These are phyloP conservation scores for Mitosporidium daphniae DNA, from an alignment of 371 early-diverging fungal genomes.

Conservation along the genomic window DNA sequence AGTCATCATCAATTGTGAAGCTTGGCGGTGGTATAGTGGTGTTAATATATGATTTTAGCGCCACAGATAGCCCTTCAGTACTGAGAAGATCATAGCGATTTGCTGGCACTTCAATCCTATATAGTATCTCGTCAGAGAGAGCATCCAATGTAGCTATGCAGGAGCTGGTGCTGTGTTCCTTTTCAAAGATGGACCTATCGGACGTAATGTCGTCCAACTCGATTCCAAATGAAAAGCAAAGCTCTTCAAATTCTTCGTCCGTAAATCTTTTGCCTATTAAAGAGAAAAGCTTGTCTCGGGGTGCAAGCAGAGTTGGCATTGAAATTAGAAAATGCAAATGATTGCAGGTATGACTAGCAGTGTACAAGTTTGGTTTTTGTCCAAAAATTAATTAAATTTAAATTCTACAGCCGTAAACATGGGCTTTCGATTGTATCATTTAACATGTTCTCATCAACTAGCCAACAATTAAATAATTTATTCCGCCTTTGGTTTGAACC, in stretches of 20 bases:
- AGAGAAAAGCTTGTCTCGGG: background rate
- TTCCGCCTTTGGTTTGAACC: too few relatives aligned
- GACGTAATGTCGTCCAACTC: conserved; percentile 74
- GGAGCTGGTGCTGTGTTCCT: background rate
- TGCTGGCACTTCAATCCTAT: conserved; percentile 95
- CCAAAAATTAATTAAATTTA: too few relatives aligned
- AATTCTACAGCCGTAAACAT: too few relatives aligned
- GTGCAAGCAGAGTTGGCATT: conserved; percentile 1
- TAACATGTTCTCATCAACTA: too few relatives aligned
- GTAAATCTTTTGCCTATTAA: conserved; percentile 3
- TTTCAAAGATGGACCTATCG: conserved; percentile 9
- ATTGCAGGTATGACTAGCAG: too few relatives aligned
- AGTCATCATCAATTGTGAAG: too few relatives aligned
- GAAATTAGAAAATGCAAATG: background rate
- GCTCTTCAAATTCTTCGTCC: conserved; percentile 49
- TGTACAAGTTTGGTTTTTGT: too few relatives aligned
- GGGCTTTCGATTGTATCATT: too few relatives aligned
- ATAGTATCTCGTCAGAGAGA: conserved; percentile 27
- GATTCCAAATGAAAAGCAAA: conserved; percentile 96
- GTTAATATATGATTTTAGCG: conserved; percentile 35
- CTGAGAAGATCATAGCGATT: conserved; percentile 63
- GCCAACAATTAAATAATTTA: too few relatives aligned
- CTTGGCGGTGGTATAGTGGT: conserved; percentile 19
- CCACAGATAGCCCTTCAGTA: conserved; percentile 59
- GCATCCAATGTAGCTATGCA: conserved; percentile 3